Percentiles rank a stretch among this genome's conserved stretches.
phyloP scores from a whole-genome alignment of 192 early-diverging fungal genomes.

The Funneliformis geosporum region DNA sequence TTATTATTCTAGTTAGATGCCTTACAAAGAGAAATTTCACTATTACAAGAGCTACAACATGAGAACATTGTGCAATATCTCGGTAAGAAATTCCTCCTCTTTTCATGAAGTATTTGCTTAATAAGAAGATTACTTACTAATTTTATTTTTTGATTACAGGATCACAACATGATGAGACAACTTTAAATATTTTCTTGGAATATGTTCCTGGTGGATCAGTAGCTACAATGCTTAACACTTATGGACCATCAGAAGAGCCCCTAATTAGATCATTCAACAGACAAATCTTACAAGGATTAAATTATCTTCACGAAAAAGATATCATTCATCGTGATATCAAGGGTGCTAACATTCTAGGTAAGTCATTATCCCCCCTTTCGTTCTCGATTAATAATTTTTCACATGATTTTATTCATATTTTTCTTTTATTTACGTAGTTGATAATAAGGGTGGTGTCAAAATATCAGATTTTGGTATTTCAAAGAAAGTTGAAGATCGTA shows the following conservation, averaged over 20 bases:
- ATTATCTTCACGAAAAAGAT: conserved; percentile 90
- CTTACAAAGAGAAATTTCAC: conserved; percentile 83
- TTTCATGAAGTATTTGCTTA: conserved; percentile 8
- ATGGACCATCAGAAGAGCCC: conserved; percentile 84
- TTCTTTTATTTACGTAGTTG: conserved; percentile 49
- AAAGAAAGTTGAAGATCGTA: conserved; percentile 85
- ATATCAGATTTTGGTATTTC: conserved; percentile 99
- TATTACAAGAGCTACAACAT: conserved; percentile 91
- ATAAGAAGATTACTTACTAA: background rate
- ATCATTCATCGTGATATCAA: conserved; percentile 99
- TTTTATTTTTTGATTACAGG: conserved; percentile 45
- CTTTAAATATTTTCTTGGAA: conserved; percentile 93
- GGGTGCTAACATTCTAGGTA: conserved; percentile 86
- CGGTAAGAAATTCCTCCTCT: conserved; percentile 46
- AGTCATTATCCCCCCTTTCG: conserved; percentile 15
- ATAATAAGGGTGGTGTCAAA: conserved; percentile 91
- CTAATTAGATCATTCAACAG: conserved; percentile 81
- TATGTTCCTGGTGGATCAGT: conserved; percentile 98
- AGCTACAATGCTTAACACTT: conserved; percentile 77
- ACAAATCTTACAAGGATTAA: conserved; percentile 91
- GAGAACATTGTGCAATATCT: conserved; percentile 96
- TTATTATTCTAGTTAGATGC: conserved; percentile 59
- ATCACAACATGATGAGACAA: conserved; percentile 71
- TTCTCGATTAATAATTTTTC: background rate
- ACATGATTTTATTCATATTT: background rate